A percentile compares a stretch with the other conserved stretches of the same genome.
phyloP scores from a whole-genome alignment of 148 eudicot species.

The Chenopodium suecicum region DNA sequence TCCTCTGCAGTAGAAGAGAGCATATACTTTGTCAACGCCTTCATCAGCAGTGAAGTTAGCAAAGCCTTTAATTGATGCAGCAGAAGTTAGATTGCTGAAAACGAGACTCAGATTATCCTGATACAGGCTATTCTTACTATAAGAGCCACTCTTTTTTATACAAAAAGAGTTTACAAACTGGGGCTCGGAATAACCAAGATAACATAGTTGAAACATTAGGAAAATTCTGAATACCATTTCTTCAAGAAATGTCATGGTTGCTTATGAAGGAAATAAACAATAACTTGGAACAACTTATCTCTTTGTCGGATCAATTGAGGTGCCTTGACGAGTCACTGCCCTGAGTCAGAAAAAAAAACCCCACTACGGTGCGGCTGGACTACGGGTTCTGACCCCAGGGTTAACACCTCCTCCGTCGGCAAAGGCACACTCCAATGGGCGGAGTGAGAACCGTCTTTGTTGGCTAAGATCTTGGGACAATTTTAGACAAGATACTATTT shows the following conservation, averaged over 20 bases:
- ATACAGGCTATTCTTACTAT: background rate
- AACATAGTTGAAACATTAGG: background rate
- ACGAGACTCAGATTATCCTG: background rate
- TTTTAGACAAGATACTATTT: too few relatives aligned
- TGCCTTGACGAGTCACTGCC: too few relatives aligned
- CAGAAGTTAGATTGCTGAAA: conserved; percentile 3
- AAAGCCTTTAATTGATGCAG: background rate
- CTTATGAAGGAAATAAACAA: background rate
- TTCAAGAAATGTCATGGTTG: background rate
- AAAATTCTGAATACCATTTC: background rate
- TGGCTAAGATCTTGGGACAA: too few relatives aligned
- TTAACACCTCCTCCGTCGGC: too few relatives aligned
- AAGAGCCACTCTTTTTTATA: background rate
- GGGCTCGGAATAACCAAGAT: background rate
- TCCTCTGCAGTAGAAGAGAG: conserved; percentile 25
- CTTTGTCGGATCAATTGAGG: too few relatives aligned
- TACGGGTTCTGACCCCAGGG: too few relatives aligned
- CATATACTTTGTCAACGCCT: conserved; percentile 9
- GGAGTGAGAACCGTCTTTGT: too few relatives aligned
- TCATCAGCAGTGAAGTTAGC: background rate
- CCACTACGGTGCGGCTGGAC: too few relatives aligned
- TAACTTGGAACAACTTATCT: too few relatives aligned
- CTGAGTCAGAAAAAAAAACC: too few relatives aligned
- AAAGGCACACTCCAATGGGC: too few relatives aligned
- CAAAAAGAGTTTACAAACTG: conserved; percentile 4